A percentile compares a stretch with the other conserved stretches of the same genome.
These are phyloP conservation scores for Dendrobium huoshanense DNA, from an alignment of 106 monocot genomes.

Conservation along the genomic window DNA sequence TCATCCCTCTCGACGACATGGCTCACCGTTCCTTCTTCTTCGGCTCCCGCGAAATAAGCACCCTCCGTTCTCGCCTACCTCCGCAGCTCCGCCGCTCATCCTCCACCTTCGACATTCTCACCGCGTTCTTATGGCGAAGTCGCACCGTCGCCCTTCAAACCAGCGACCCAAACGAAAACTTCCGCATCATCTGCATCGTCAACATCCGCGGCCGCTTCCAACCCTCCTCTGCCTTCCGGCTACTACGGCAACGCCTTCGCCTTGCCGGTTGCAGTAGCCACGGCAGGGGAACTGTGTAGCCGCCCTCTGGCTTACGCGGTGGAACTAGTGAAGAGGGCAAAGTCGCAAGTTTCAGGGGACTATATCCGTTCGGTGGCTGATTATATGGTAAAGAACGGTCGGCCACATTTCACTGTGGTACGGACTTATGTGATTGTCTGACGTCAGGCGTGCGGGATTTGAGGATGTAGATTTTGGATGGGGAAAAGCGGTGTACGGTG, in stretches of 20 bases:
- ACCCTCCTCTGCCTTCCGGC: constrained; percentile 28
- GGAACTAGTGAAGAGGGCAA: constrained; percentile 38
- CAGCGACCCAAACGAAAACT: constrained; percentile 16
- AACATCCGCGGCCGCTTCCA: constrained; percentile 21
- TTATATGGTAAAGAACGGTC: constrained; percentile 39
- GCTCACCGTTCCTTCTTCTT: constrained; percentile 40
- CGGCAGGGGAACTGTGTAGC: constrained; percentile 26
- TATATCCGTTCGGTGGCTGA: constrained; percentile 61
- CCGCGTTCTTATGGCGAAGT: constrained; percentile 28
- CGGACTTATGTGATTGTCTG: constrained; percentile 50
- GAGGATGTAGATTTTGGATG: constrained; percentile 50
- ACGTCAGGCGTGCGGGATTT: constrained; percentile 42
- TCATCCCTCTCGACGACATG: constrained; percentile 12
- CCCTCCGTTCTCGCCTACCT: constrained; percentile 20
- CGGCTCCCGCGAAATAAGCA: constrained; percentile 22
- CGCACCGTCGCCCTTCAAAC: constrained; percentile 23
- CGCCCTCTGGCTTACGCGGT: constrained; percentile 51
- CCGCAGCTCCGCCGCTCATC: background rate
- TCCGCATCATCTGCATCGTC: constrained; percentile 42
- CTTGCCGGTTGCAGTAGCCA: constrained; percentile 32
- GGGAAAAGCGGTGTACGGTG: constrained; percentile 55
- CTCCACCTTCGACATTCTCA: constrained; percentile 30
- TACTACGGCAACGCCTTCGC: constrained; percentile 77
- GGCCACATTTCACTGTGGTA: constrained; percentile 36
- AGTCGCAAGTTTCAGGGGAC: constrained; percentile 34